Evolutionary conservation across 768 basidiomycete genomes (phyloP).

Genomic region (Xanthoconium purpureum): DNA sequence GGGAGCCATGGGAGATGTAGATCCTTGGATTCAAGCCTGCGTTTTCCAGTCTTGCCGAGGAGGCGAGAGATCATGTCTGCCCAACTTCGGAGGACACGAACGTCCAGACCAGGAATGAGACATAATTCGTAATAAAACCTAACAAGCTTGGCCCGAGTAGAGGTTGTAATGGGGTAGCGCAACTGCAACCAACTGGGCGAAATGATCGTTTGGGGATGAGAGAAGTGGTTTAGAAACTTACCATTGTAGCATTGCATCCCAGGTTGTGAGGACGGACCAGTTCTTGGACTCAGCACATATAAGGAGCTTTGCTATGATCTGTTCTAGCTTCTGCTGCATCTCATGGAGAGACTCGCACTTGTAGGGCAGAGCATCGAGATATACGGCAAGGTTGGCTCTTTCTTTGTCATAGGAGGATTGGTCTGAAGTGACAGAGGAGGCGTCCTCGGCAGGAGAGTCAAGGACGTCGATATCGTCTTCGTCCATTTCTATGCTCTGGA

Average conservation of each 20-base stretch:
- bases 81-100: conserved; percentile 69
- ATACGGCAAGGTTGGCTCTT: conserved; percentile 57
- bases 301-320: conserved; percentile 64
- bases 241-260: conserved; percentile 83
- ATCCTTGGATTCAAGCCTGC: conserved; percentile 65
- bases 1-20: conserved; percentile 71
- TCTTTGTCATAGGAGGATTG: conserved; percentile 54
- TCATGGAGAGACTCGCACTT: conserved; percentile 65
- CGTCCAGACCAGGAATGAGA: conserved; percentile 71
- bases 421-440: conserved; percentile 19
- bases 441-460: conserved; percentile 40
- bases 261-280: conserved; percentile 69
- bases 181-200: conserved; percentile 68
- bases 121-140: conserved; percentile 76
- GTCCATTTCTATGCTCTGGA: conserved; percentile 44
- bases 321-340: conserved; percentile 68
- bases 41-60: conserved; percentile 63
- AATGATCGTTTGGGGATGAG: conserved; percentile 2
- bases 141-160: conserved; percentile 69
- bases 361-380: conserved; percentile 70
- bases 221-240: conserved; percentile 28
- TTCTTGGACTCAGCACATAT: conserved; percentile 73
- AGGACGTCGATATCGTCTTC: conserved; percentile 52
- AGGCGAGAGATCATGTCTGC: conserved; percentile 75
- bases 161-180: conserved; percentile 72